Conservation (phyloP, 495 filamentous ascomycete genomes). For the Daldinia bambusicola region DNA sequence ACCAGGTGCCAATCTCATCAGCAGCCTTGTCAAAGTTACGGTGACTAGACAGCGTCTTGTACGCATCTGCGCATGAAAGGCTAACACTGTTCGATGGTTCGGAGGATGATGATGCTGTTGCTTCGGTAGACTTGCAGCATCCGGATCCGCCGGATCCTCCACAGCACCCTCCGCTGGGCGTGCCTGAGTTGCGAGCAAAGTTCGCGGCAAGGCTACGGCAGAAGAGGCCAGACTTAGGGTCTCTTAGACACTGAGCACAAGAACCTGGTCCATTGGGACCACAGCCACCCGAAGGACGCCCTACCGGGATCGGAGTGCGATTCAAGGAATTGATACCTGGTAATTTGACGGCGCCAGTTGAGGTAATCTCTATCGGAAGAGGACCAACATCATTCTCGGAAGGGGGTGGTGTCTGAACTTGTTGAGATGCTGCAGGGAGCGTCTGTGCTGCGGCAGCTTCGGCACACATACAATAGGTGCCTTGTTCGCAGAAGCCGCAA, state of each 20-base stretch:
- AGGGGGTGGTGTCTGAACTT: slow-evolving; percentile 74
- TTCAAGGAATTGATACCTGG: slow-evolving; percentile 52
- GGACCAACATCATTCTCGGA: slow-evolving; percentile 70
- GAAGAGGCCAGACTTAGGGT: slow-evolving; percentile 84
- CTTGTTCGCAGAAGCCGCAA: slow-evolving; percentile 90
- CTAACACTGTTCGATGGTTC: slow-evolving; percentile 47
- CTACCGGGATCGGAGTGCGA: slow-evolving; percentile 34
- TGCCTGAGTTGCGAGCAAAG: slow-evolving; percentile 55
- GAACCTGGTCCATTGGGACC: slow-evolving; percentile 80
- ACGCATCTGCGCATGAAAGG: slow-evolving; percentile 79
- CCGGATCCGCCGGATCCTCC: slow-evolving; percentile 50
- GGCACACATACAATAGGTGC: slow-evolving; percentile 84
- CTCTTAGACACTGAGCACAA: slow-evolving; percentile 79
- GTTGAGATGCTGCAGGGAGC: slow-evolving; percentile 55
- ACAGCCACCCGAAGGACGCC: slow-evolving; percentile 50
- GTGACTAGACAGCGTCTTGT: slow-evolving; percentile 82
- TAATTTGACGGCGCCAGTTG: slow-evolving; percentile 60
- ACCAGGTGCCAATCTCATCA: slow-evolving; percentile 77
- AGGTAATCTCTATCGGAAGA: slow-evolving; percentile 60
- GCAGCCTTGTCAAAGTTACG: slow-evolving; percentile 80
- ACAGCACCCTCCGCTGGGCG: slow-evolving; percentile 55
- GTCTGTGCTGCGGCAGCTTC: slow-evolving; percentile 67
- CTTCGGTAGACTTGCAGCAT: slow-evolving; percentile 45
- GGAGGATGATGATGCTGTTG: slow-evolving; percentile 5
- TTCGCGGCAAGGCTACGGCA: slow-evolving; percentile 83